phyloP scores from a whole-genome alignment of 2,329 filamentous ascomycete species.

The Cryphonectria japonica region DNA sequence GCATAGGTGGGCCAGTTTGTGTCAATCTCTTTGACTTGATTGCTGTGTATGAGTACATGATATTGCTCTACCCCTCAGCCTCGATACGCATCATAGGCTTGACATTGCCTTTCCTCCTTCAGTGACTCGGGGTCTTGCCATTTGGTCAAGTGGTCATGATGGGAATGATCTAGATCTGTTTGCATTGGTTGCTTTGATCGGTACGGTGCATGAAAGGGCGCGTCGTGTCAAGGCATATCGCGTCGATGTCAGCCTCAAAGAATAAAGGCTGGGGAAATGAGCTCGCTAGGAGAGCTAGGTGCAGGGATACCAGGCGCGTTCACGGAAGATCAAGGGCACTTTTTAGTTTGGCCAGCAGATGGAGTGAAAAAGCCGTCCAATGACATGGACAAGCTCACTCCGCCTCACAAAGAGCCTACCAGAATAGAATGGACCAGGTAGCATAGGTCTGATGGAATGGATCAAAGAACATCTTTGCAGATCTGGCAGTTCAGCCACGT shows the following conservation, averaged over 20 bases:
- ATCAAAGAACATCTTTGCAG: conserved; percentile 12
- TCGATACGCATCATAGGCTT: conserved; percentile 6
- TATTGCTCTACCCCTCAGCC: conserved; percentile 8
- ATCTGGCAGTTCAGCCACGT: background rate
- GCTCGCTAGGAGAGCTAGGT: background rate
- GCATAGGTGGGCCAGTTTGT: conserved; percentile 58
- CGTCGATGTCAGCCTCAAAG: background rate
- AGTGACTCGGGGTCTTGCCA: conserved; percentile 7
- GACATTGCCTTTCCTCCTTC: conserved; percentile 3
- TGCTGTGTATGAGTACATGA: conserved; percentile 22
- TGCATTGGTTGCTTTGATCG: conserved; percentile 17
- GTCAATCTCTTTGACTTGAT: background rate
- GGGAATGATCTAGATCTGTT: conserved; percentile 20
- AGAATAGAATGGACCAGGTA: conserved; percentile 25
- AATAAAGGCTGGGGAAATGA: background rate
- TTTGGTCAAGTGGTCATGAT: conserved; percentile 7
- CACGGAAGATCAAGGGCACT: background rate
- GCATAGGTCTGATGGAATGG: conserved; percentile 22
- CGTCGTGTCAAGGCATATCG: conserved; percentile 5
- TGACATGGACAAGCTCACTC: conserved; percentile 11
- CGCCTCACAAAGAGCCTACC: conserved; percentile 12
- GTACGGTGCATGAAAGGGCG: conserved; percentile 11
- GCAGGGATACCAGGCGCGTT: conserved; percentile 8
- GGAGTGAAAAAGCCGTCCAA: conserved; percentile 2
- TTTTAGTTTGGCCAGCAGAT: conserved; percentile 1